phyloP scores from a whole-genome alignment of 148 eudicot genomes.

The Drosera capensis region DNA sequence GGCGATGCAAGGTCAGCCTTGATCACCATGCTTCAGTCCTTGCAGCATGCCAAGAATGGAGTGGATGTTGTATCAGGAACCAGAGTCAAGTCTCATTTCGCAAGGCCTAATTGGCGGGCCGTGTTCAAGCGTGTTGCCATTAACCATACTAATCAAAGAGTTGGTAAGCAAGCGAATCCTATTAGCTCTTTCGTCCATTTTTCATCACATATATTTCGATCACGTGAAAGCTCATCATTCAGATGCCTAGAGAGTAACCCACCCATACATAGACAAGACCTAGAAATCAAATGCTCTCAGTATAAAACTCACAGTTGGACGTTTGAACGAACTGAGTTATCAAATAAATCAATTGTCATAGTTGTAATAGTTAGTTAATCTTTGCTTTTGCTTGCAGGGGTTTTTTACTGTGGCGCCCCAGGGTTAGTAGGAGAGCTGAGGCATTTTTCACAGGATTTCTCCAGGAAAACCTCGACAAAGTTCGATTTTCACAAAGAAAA shows the following conservation, averaged over 20 bases:
- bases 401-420: constrained; percentile 81
- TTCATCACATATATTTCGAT: constrained; percentile 1
- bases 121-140: constrained; percentile 69
- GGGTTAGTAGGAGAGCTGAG: constrained; percentile 67
- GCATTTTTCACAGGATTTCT: constrained; percentile 53
- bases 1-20: constrained; percentile 94
- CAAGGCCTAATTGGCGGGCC: constrained; percentile 89
- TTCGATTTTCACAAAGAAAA: constrained; percentile 91
- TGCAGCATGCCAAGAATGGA: constrained; percentile 87
- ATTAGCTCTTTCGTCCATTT: not conserved
- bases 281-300: too few species aligned
- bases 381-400: constrained; percentile 50
- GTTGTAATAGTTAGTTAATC: not conserved
- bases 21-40: constrained; percentile 85
- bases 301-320: not conserved
- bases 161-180: constrained; percentile 38
- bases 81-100: constrained; percentile 91
- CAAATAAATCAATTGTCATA: constrained; percentile 1
- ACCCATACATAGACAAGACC: too few species aligned
- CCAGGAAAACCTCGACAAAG: constrained; percentile 62
- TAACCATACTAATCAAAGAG: constrained; percentile 60
- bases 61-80: constrained; percentile 95
- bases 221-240: too few species aligned
- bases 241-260: too few species aligned
- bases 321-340: not conserved